A percentile compares a stretch with the other conserved stretches of the same genome.
Evolutionary conservation across 371 early-diverging fungal species (phyloP).

Genomic region (Mortierella sp.): DNA sequence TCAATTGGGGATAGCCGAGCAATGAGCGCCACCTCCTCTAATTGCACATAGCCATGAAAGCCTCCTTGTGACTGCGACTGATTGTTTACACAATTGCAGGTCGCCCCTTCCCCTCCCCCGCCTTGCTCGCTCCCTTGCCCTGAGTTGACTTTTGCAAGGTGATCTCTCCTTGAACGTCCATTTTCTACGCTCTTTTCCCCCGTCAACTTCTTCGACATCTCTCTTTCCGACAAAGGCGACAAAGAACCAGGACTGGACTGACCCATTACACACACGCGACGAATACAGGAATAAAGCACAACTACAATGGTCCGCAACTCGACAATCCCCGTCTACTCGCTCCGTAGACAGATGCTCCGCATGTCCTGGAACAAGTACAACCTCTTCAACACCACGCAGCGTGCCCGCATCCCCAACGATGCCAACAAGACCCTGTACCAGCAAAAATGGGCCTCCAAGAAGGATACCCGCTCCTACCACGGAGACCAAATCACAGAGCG

Average conservation of each 20-base stretch:
- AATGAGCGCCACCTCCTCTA: neutral
- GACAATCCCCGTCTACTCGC: conserved; percentile 66
- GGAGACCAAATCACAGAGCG: conserved; percentile 90
- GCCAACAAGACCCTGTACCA: conserved; percentile 89
- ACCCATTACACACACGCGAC: neutral
- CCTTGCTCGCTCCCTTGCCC: neutral
- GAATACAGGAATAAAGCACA: neutral
- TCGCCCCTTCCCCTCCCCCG: neutral
- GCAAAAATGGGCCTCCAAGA: conserved; percentile 95
- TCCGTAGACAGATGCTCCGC: conserved; percentile 83
- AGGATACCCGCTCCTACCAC: conserved; percentile 95
- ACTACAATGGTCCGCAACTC: conserved; percentile 59
- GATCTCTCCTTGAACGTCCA: neutral
- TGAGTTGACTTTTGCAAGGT: conserved; percentile 1
- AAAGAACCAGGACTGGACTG: neutral
- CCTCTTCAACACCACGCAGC: conserved; percentile 87
- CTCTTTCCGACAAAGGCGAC: neutral
- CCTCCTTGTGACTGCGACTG: neutral
- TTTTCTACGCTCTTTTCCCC: neutral
- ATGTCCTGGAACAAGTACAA: conserved; percentile 97
- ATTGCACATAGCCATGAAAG: neutral
- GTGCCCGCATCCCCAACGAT: conserved; percentile 68
- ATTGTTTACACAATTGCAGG: conserved; percentile 12
- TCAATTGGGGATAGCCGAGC: conserved; percentile 1
- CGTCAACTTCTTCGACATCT: neutral